Conservation (phyloP, 345 rosid species). For the Lepidium africanum region DNA sequence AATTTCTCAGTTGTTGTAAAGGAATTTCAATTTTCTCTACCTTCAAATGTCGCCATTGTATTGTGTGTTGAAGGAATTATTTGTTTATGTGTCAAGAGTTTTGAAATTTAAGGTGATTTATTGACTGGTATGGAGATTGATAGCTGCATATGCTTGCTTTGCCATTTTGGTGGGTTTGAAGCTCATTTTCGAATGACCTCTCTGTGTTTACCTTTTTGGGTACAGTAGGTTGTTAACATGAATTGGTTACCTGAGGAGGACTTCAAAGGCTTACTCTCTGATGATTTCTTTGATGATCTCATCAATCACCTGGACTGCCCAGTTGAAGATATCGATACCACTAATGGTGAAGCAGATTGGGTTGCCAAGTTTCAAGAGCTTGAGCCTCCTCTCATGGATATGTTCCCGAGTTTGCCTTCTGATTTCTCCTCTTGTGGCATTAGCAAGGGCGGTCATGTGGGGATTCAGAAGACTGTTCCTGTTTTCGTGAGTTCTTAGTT, state of each 20-base stretch:
- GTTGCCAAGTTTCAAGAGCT: slow-evolving; percentile 46
- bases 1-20: background rate
- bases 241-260: slow-evolving; percentile 48
- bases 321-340: slow-evolving; percentile 45
- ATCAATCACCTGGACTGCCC: slow-evolving; percentile 50
- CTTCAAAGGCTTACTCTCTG: slow-evolving; percentile 40
- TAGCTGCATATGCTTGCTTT: background rate
- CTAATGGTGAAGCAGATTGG: slow-evolving; percentile 51
- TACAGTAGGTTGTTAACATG: slow-evolving; percentile 24
- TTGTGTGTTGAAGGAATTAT: background rate
- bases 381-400: slow-evolving; percentile 57
- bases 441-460: slow-evolving; percentile 10
- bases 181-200: background rate
- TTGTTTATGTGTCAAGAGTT: background rate
- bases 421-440: slow-evolving; percentile 18
- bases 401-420: slow-evolving; percentile 35
- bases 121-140: background rate
- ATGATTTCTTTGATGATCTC: slow-evolving; percentile 57
- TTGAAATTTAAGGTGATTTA: background rate
- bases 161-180: background rate
- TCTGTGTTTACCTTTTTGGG: background rate
- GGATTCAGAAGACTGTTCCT: slow-evolving; percentile 12
- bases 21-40: background rate
- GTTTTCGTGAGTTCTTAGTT: slow-evolving; percentile 36
- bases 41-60: background rate